Evolutionary conservation across 305 asterid species (phyloP).

Genomic region (Ajuga reptans): DNA sequence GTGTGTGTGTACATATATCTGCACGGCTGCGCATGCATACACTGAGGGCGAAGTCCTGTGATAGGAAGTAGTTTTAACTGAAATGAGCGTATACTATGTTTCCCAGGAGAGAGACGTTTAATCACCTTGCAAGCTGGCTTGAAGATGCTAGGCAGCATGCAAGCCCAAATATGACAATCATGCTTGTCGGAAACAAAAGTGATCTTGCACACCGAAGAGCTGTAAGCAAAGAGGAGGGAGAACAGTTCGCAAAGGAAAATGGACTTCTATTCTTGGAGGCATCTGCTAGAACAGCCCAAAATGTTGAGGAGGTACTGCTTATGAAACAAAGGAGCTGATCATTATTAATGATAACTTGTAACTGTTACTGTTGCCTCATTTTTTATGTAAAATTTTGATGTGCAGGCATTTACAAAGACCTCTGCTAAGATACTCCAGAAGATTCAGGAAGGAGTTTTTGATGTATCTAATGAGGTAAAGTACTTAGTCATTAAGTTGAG

Average conservation of each 20-base stretch:
- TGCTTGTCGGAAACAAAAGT: conserved; percentile 66
- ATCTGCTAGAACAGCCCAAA: conserved; percentile 60
- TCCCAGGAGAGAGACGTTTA: conserved; percentile 57
- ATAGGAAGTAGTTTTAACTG: background rate
- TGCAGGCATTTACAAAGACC: conserved; percentile 48
- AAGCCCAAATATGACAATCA: conserved; percentile 60
- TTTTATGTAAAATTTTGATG: background rate
- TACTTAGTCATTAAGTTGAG: background rate
- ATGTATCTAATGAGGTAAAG: conserved; percentile 50
- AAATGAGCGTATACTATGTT: background rate
- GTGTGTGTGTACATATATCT: no score
- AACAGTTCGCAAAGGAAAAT: conserved; percentile 63
- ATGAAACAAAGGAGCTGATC: background rate
- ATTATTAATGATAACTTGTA: background rate
- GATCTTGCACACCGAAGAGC: conserved; percentile 63
- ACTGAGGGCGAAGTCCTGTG: background rate
- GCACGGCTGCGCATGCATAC: no score
- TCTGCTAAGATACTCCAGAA: conserved; percentile 51
- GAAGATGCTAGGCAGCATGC: conserved; percentile 71
- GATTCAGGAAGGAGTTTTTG: conserved; percentile 53
- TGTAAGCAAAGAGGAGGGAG: conserved; percentile 66
- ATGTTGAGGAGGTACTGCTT: conserved; percentile 55
- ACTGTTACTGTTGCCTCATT: no score
- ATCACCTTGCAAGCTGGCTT: conserved; percentile 64
- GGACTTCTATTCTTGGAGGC: conserved; percentile 60